Evolutionary conservation across 75 land plant species (phyloP), one percentile per base, ranked within the genome.

Genomic region (Adiantum capillusveneris): DNA sequence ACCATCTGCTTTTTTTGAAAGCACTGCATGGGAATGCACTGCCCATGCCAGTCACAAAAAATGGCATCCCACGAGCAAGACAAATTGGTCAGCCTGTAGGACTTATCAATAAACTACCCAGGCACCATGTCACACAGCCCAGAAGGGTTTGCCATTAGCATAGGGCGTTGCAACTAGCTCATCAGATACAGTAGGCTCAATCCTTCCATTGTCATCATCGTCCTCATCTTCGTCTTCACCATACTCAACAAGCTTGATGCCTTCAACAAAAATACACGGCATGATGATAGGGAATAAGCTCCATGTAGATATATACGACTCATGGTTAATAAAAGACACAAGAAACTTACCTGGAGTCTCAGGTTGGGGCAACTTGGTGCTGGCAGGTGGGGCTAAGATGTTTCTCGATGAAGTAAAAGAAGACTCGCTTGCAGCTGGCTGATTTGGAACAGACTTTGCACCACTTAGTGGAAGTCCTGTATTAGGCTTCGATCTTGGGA

Each of bases 211-310:
- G 50, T 46, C 12, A 24, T 25, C 58, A 25, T 65, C 71, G 12
- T 56, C 67, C 6, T 86, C 90, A 28, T 87, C 91, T n/a, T 87
- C 92, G 16, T 87, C 91, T 24, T 87, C 92, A 9, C 87, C 92
- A 74, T 87, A 87, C 62, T 81, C 92, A 68, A 79, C 72, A 25
- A 87, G 80, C 73, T 84, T 79, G 30, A 74, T 46, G 50, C 75
- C 60, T 31, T 75, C 68, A 59, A 64, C 83, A 71, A 67, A 31
- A 44, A 42, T 25, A 39, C 45, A 30, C 60, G 46, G 53, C 22
- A 53, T 1, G 6, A 25, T 22, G 14, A 26, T 21, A 26, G 26
- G 52, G 29, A 41, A 29, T 2, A 25, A 5, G 5, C 25, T 22
- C 25, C 29, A 44, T 27, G 26, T 51, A 6, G 58, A 5, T 3